Base-by-base conservation (phyloP, 2,329 filamentous ascomycete species). In the Colletotrichum australisinense region DNA sequence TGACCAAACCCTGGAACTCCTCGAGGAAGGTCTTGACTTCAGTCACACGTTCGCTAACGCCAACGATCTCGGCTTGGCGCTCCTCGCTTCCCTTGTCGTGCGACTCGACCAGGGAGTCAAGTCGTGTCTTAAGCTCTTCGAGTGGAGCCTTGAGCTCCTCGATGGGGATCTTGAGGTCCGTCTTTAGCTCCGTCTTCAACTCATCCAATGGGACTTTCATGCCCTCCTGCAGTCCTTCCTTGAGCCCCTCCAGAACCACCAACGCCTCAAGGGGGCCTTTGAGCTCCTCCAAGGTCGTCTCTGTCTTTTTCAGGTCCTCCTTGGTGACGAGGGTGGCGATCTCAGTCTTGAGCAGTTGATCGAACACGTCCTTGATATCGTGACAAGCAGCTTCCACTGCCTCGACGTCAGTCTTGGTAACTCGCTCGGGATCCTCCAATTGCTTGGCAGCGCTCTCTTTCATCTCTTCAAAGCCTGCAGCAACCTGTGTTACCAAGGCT, bases 391-490 rank as follows among this genome's bases (percentile, higher is more conserved):
- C 88, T 75, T 95, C 94, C 8, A 98, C 89, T 1, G 94, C 90
- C 75, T 97, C 94, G 4, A 98, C 86, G 77, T 98, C 94, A 0
- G 91, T 90, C 84, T 97, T 98, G 63, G 92, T 93, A 28, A 96
- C 88, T 77, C 90, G 91, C 49, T 93, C 91, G 0, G 88, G 87
- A 52, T 88, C 86, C 22, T 91, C 88, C 11, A 85, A 80, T 12
- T 87, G 85, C 77, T 87, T 89, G 46, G 87, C 84, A n/a, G 86
- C 83, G 2, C 85, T 85, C 74, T 89, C 87, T 79, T 89, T 92
- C 78, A 93, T 88, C 80, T 97, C 95, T 66, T 97, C 94, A 24
- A 98, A 87, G 7, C 90, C 89, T 60, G 88, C 85, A 77, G 93
- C 93, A 74, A 98, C 88, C 78, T 98, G 94, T 57, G 93, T 92